Evolutionary conservation across 2,329 filamentous ascomycete genomes (phyloP).

Genomic region (Chrysoporthe deuterocubensis): DNA sequence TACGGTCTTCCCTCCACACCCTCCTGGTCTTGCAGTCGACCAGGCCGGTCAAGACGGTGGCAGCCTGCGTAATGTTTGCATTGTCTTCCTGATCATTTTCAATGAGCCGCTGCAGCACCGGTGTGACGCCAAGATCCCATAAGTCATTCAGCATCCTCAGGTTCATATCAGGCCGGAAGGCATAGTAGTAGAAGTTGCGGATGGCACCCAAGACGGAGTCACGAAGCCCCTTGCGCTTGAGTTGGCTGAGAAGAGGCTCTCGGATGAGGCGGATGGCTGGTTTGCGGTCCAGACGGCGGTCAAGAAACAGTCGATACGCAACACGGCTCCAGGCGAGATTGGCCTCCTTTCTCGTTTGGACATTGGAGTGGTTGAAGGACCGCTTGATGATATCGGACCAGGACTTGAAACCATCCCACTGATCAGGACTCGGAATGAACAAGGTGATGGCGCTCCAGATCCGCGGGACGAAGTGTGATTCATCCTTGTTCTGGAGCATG

Average conservation of each 20-base stretch:
- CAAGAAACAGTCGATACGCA: constrained; percentile 72
- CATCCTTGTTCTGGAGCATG: constrained; percentile 69
- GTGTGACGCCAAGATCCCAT: constrained; percentile 77
- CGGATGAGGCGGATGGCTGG: constrained; percentile 47
- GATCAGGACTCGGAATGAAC: constrained; percentile 70
- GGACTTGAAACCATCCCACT: constrained; percentile 73
- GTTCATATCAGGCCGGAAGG: constrained; percentile 72
- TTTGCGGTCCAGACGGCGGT: constrained; percentile 45
- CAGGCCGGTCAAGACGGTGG: constrained; percentile 73
- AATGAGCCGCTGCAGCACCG: constrained; percentile 64
- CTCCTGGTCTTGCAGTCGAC: constrained; percentile 62
- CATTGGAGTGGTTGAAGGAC: constrained; percentile 82
- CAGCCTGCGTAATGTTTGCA: constrained; percentile 61
- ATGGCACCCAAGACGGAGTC: constrained; percentile 68
- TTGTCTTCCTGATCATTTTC: constrained; percentile 43
- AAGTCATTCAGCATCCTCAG: constrained; percentile 70
- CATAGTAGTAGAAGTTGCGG: constrained; percentile 82
- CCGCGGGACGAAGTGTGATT: constrained; percentile 73
- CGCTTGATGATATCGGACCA: constrained; percentile 82
- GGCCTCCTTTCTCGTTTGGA: constrained; percentile 72
- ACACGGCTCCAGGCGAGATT: constrained; percentile 87
- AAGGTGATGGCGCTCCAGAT: constrained; percentile 87
- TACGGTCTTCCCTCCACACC: constrained; percentile 76
- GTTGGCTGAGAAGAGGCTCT: constrained; percentile 69
- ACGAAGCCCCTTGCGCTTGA: constrained; percentile 68